These are phyloP conservation scores for Xylaria sp. DNA, from an alignment of 2,329 filamentous ascomycete species.

Conservation along the genomic window DNA sequence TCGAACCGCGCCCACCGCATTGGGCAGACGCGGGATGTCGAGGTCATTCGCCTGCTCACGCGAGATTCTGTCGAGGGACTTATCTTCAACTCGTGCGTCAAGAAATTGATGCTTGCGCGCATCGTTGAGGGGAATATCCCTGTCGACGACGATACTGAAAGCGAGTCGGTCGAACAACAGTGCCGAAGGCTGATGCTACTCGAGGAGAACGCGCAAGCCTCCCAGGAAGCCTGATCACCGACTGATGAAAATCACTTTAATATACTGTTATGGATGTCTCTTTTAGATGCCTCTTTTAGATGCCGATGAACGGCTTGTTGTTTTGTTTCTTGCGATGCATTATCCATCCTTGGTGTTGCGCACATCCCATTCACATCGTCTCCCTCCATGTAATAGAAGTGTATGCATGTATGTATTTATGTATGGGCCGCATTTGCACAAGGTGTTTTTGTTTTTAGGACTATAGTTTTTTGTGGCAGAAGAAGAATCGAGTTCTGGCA, in stretches of 20 bases:
- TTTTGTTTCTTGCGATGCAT: background rate
- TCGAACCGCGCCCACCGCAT: slow-evolving; percentile 97
- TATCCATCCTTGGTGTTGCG: background rate
- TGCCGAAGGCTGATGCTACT: slow-evolving; percentile 42
- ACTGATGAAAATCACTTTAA: no score
- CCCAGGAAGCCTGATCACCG: background rate
- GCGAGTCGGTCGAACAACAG: slow-evolving; percentile 40
- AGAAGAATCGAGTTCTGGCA: no score
- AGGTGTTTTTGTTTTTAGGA: background rate
- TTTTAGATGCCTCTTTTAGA: background rate
- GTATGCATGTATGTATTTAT: no score
- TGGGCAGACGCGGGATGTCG: slow-evolving; percentile 87
- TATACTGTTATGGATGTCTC: no score
- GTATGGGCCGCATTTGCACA: background rate
- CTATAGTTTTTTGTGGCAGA: no score
- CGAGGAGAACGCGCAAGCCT: slow-evolving; percentile 29
- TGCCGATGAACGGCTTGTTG: background rate
- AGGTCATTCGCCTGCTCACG: slow-evolving; percentile 85
- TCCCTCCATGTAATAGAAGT: background rate
- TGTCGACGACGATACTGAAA: slow-evolving; percentile 54
- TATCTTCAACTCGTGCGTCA: slow-evolving; percentile 87
- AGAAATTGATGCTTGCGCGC: slow-evolving; percentile 84
- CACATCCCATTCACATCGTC: background rate
- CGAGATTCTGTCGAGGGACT: slow-evolving; percentile 88
- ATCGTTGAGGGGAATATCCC: slow-evolving; percentile 63